Conservation (phyloP, 306 rosid genomes). For the Delonix regia region DNA sequence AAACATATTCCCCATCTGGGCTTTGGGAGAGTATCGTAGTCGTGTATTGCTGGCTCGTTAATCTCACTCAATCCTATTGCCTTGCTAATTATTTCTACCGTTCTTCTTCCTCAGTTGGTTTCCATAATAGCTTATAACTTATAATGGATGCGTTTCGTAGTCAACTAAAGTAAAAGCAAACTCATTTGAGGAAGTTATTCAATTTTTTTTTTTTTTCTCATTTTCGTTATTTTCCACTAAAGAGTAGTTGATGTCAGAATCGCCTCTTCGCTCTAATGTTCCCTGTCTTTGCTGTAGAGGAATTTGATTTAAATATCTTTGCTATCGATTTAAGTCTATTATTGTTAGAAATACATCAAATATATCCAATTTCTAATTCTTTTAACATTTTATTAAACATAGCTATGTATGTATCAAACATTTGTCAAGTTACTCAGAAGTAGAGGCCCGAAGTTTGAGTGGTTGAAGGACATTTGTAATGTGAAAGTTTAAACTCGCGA, state of each 20-base stretch:
- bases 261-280: neutral
- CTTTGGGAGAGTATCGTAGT: conserved; percentile 71
- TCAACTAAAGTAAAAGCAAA: conserved; percentile 19
- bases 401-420: too few species aligned
- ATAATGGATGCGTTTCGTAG: conserved; percentile 15
- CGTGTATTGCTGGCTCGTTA: conserved; percentile 52
- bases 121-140: conserved; percentile 3
- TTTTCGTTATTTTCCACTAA: too few species aligned
- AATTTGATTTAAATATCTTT: too few species aligned
- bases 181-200: neutral
- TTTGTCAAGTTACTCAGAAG: too few species aligned
- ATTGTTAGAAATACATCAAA: too few species aligned
- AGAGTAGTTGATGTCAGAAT: neutral
- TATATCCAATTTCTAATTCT: too few species aligned
- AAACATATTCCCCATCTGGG: conserved; percentile 91
- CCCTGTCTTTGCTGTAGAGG: too few species aligned
- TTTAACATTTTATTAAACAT: too few species aligned
- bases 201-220: neutral
- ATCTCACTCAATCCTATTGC: neutral
- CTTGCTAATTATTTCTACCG: conserved; percentile 1
- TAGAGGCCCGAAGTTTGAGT: too few species aligned
- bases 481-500: too few species aligned
- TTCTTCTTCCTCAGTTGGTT: neutral
- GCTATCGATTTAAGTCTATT: too few species aligned
- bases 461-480: too few species aligned